Evolutionary conservation across 2,329 filamentous ascomycete species (phyloP), one percentile per base, ranked within the genome.

Genomic region (Apiospora arundinis): DNA sequence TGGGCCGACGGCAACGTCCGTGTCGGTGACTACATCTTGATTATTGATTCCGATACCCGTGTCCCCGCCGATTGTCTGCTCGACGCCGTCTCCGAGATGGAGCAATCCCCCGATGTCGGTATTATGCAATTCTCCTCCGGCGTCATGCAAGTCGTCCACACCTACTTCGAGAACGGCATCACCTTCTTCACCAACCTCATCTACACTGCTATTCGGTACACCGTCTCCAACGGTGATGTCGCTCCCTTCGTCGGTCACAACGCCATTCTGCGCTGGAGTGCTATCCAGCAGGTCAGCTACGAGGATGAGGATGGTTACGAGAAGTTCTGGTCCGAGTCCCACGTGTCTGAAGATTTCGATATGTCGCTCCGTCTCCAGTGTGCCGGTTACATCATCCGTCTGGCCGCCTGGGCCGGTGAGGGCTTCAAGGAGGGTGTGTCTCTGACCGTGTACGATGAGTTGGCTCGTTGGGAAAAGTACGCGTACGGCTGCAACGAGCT

Each of bases 121-220:
- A 92, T 94, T 75, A 85, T 93, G 71, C 92, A 94, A 78, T 92
- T 92, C 81, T 88, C 88, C 0, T 93, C 92, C 7, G 91, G 92
- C 37, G 92, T 95, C 72, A 94, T 95, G 92, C 91, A 94, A 75
- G 91, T 95, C 12, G 89, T 90, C 1, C 84, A 89, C 76, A 91
- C 88, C 69, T 93, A 90, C 81, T 95, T 95, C 75, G 93, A 95
- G 81, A 92, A 91, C 75, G 91, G 90, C 60, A 82, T 82, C 72
- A 93, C 92, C 1, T 95, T 92, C 83, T 94, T 95, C 82, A 95
- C 92, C 56, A 91, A 94, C 77, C 86, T 95, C 69, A 90, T 95
- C 75, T 95, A 94, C 83, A 91, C 89, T 0, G 89, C 91, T 45
- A 94, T 94, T 76, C 86, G 88, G 37, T 94, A 91, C 77, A 89